Percentiles rank a stretch among this genome's conserved stretches.
Evolutionary conservation across 139 green algal genomes (phyloP).

Genomic region (Ettlia oleoabundans): DNA sequence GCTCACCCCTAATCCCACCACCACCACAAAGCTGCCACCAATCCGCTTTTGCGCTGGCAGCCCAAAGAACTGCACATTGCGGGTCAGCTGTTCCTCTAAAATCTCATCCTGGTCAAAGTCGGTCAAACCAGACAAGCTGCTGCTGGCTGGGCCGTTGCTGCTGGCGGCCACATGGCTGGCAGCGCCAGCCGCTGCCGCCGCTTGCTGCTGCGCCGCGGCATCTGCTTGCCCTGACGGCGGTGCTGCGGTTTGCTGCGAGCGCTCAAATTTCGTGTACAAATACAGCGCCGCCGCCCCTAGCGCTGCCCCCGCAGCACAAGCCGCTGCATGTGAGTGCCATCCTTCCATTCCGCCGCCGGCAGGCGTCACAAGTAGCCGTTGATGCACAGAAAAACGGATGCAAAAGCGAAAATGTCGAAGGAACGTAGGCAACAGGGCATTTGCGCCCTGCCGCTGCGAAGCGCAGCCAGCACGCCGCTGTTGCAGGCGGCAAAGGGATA

Average conservation of each 20-base stretch:
- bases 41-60: slow-evolving; percentile 69
- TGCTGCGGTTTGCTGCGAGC: neutral
- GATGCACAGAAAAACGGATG: too few species aligned
- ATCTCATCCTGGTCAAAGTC: slow-evolving; percentile 74
- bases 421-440: too few species aligned
- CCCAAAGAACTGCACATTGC: slow-evolving; percentile 98
- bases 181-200: neutral
- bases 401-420: too few species aligned
- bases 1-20: slow-evolving; percentile 91
- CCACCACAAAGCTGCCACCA: slow-evolving; percentile 84
- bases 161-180: neutral
- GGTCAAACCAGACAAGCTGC: neutral
- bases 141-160: slow-evolving; percentile 7
- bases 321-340: neutral
- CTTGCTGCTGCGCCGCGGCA: neutral
- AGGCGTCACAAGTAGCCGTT: too few species aligned
- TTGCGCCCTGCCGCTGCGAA: too few species aligned
- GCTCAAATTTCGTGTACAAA: neutral
- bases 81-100: slow-evolving; percentile 85
- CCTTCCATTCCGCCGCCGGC: neutral
- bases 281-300: neutral
- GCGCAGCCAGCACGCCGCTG: too few species aligned
- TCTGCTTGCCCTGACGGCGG: neutral
- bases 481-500: too few species aligned
- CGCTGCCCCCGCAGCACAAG: slow-evolving; percentile 30